Base-by-base conservation (phyloP, 768 basidiomycete genomes). In the Clavaria fumosa region DNA sequence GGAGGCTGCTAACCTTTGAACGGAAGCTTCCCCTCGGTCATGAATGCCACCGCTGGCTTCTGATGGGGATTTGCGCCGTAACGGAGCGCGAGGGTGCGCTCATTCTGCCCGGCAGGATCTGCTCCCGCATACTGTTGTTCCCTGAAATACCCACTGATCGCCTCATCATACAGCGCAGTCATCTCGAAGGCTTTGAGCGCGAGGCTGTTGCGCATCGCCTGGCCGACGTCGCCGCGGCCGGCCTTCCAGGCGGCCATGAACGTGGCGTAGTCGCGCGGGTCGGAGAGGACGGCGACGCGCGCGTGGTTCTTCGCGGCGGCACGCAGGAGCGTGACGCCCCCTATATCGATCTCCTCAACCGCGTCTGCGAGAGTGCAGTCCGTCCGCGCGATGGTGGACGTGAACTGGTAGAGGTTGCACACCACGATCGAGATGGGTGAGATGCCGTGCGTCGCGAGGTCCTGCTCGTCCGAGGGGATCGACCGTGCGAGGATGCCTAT, bases 21-120 rank as follows among this genome's bases (percentile, higher is more conserved):
- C 12, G 95, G 95, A 30, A 99, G 67, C 48, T 77, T 72, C 15
- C 90, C 89, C 40, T 79, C 72, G 2, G 79, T 69, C 6, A 97
- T 89, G 50, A 78, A 97, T 0, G 95, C 91, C 56, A 96, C 90
- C 0, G 95, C 93, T 26, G 95, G 95, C 60, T 90, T 95, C 56
- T 99, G 95, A 52, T 99, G 95, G 3, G 95, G 95, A 58, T 99
- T 99, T 4, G 89, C 90, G 27, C 95, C 95, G 55, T 97, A 97
- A 36, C 95, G 72, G 44, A 99, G 62, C 1, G 83, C 64, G 51
- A 91, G 69, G 28, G 76, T 57, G 46, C 69, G 64, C 22, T 79
- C 81, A 23, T 62, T 59, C 4, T 66, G 55, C 35, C 75, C 57
- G 42, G 81, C 84, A n/a, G 77, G 69, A 20, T 81, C 81, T 0